Evolutionary conservation across 2,329 filamentous ascomycete genomes (phyloP).

Genomic region (Chrysoporthe puriensis): DNA sequence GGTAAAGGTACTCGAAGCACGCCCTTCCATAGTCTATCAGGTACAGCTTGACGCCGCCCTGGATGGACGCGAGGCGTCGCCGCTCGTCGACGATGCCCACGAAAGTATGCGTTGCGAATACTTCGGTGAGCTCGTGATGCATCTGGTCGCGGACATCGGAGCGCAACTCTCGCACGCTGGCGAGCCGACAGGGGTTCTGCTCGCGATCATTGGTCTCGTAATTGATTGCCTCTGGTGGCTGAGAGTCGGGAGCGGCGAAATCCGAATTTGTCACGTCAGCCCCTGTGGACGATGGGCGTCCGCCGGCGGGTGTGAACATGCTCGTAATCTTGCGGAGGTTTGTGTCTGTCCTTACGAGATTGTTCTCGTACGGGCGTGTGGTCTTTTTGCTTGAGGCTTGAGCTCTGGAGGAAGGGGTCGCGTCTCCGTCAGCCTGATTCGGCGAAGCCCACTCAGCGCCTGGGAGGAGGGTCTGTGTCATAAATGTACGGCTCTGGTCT

Average conservation of each 20-base stretch:
- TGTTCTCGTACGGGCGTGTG: conserved; percentile 76
- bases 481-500: conserved; percentile 91
- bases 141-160: conserved; percentile 78
- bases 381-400: conserved; percentile 37
- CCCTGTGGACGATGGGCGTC: conserved; percentile 38
- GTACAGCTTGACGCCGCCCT: conserved; percentile 89
- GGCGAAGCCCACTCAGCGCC: conserved; percentile 52
- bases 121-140: conserved; percentile 84
- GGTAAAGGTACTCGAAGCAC: conserved; percentile 91
- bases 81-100: conserved; percentile 89
- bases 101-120: conserved; percentile 87
- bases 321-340: conserved; percentile 92
- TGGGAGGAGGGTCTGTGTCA: conserved; percentile 88
- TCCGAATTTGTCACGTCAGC: conserved; percentile 36
- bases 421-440: conserved; percentile 35
- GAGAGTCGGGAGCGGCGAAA: conserved; percentile 12
- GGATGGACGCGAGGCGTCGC: conserved; percentile 87
- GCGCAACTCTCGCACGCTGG: conserved; percentile 84
- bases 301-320: conserved; percentile 73
- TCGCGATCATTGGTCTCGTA: conserved; percentile 74
- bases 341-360: conserved; percentile 86
- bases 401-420: conserved; percentile 28
- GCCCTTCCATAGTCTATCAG: conserved; percentile 90
- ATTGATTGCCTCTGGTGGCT: conserved; percentile 55
- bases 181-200: conserved; percentile 71